Conservation (phyloP, 2,329 filamentous ascomycete genomes). For the Mariannaea sp. region DNA sequence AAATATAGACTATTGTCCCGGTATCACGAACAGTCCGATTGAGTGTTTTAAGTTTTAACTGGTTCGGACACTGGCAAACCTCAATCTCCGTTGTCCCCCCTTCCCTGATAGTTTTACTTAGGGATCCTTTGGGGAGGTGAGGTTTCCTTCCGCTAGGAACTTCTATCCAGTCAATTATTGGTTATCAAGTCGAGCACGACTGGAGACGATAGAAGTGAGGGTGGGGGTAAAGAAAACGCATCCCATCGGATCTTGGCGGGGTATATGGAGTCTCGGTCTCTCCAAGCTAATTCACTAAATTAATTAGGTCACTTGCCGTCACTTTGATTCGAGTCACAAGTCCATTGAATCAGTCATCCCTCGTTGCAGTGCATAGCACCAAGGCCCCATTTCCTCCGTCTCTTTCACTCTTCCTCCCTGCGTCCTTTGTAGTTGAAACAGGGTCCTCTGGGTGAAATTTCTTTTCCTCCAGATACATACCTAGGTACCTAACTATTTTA, state of each 20-base stretch:
- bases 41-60: too few relatives aligned
- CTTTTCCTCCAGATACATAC: too few relatives aligned
- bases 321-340: slow-evolving; percentile 17
- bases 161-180: not conserved
- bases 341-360: slow-evolving; percentile 4
- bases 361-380: slow-evolving; percentile 3
- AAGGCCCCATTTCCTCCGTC: not conserved
- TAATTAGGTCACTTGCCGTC: not conserved
- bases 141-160: too few relatives aligned
- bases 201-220: not conserved
- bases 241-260: slow-evolving; percentile 20
- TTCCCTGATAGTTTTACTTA: too few relatives aligned
- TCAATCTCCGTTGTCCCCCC: too few relatives aligned
- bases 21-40: too few relatives aligned
- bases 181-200: not conserved
- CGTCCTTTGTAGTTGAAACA: not conserved
- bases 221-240: slow-evolving; percentile 12
- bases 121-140: too few relatives aligned
- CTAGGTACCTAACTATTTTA: too few relatives aligned
- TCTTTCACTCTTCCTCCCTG: not conserved
- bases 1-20: too few relatives aligned
- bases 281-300: not conserved
- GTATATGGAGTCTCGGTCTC: not conserved
- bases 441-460: too few relatives aligned
- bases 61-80: too few relatives aligned